Base-by-base conservation (phyloP, 345 rosid genomes). In the Chamaenerion angustifolium region DNA sequence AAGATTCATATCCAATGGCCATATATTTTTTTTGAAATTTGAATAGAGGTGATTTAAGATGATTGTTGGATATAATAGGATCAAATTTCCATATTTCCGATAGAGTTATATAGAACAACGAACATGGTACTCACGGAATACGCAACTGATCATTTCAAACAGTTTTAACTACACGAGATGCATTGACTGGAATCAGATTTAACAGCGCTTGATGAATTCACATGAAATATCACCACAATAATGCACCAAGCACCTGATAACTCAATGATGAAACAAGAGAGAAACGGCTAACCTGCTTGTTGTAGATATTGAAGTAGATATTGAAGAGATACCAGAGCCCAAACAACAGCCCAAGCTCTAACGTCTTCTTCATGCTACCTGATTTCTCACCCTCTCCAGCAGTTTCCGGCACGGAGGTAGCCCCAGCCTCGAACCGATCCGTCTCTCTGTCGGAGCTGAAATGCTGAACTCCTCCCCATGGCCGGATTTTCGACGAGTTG, bases 291-390 rank as follows among this genome's bases (percentile, higher is more conserved):
- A 93, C 99, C 99, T 88, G 96, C 57, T 93, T 93, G 73, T 93
- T 88, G 72, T 93, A 93, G 60, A 93, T 93, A 67, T 93, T 93
- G 92, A 93, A 93, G 90, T 88, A 88, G 72, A 88, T 93, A 60
- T 93, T 93, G 66, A 93, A 93, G 50, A 93, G 65, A 66, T 63
- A 79, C 99, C 99, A 93, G 9, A 88, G 49, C 31, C 85, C 96
- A 64, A 92, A 84, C 72, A 87, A 48, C 64, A 71, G 56, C 42
- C 94, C 95, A 35, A 88, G 88, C 77, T 67, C 82, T 12, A 82
- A 35, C 10, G 72, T 79, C 81, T 59, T 79, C 12, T 1, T 3
- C 37, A 80, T 6, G 49, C 63, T 64, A 3, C 64, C 66, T n/a
- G 77, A 49, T 48, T 70, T 61, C n/a, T 75, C 72, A 2, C 57